phyloP scores from a whole-genome alignment of 2,329 filamentous ascomycete genomes.

The Neonectria sp. region DNA sequence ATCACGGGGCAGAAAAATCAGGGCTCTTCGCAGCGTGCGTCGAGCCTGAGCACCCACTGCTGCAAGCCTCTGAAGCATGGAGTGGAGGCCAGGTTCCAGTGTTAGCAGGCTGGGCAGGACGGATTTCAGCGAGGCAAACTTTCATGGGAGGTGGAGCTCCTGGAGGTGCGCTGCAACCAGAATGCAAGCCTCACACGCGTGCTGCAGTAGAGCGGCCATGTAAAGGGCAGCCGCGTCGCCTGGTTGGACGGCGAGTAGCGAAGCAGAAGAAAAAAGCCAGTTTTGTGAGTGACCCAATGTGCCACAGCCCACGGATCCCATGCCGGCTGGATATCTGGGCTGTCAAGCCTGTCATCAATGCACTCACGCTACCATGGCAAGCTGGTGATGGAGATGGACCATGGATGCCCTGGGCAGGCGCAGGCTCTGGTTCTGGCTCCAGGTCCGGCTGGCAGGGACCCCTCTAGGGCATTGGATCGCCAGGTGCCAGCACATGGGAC shows the following conservation, averaged over 20 bases:
- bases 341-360: constrained; percentile 28
- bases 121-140: neutral
- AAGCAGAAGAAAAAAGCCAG: constrained; percentile 9
- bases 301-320: neutral
- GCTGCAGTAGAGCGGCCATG: neutral
- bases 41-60: neutral
- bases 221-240: constrained; percentile 14
- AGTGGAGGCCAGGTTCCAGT: neutral
- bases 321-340: constrained; percentile 9
- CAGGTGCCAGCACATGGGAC: neutral
- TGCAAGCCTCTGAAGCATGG: neutral
- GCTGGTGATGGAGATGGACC: neutral
- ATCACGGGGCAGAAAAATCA: constrained; percentile 19
- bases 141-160: constrained; percentile 24
- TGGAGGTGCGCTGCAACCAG: constrained; percentile 12
- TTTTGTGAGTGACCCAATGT: constrained; percentile 1
- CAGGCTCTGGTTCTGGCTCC: constrained; percentile 8
- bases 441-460: constrained; percentile 2
- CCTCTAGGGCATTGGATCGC: constrained; percentile 9
- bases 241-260: constrained; percentile 18
- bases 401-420: constrained; percentile 6
- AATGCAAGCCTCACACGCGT: constrained; percentile 26
- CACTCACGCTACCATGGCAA: constrained; percentile 3
- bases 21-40: neutral
- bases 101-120: constrained; percentile 1